These are phyloP conservation scores for Magnusiomyces ingens DNA, from an alignment of 1,139 yeast genomes.

Conservation along the genomic window DNA sequence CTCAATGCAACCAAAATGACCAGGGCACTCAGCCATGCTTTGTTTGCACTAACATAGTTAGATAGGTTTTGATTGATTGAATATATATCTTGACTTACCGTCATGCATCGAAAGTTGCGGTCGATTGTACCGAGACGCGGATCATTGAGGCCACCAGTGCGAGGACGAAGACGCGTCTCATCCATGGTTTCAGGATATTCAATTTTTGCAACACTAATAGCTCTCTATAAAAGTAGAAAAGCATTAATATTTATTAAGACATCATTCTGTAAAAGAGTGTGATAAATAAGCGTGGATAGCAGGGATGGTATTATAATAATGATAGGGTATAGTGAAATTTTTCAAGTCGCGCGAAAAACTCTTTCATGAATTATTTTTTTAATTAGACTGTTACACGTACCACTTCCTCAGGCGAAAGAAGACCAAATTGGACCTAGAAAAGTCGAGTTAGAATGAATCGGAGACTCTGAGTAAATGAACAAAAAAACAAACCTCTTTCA, in stretches of 20 bases:
- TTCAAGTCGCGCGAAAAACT: slow-evolving; percentile 7
- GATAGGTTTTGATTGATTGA: background rate
- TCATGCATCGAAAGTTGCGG: slow-evolving; percentile 94
- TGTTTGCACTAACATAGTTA: slow-evolving; percentile 61
- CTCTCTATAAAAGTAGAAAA: slow-evolving; percentile 42
- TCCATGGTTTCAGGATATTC: slow-evolving; percentile 99
- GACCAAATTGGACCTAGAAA: slow-evolving; percentile 80
- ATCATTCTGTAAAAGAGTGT: background rate
- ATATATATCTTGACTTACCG: slow-evolving; percentile 35
- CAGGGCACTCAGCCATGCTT: slow-evolving; percentile 99
- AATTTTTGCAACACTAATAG: slow-evolving; percentile 93
- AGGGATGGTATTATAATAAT: no score
- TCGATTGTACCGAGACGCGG: slow-evolving; percentile 97
- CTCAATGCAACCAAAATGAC: slow-evolving; percentile 98
- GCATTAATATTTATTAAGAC: slow-evolving; percentile 1
- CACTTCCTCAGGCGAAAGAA: slow-evolving; percentile 94
- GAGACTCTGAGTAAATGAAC: background rate
- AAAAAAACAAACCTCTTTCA: slow-evolving; percentile 68
- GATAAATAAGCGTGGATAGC: background rate
- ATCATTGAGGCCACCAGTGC: slow-evolving; percentile 95
- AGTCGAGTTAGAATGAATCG: slow-evolving; percentile 1
- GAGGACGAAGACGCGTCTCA: slow-evolving; percentile 88
- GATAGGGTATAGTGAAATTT: slow-evolving; percentile 19
- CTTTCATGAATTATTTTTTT: no score
- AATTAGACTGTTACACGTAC: slow-evolving; percentile 31